phyloP scores from a whole-genome alignment of 768 basidiomycete genomes.

The Leccinum incarnatum region DNA sequence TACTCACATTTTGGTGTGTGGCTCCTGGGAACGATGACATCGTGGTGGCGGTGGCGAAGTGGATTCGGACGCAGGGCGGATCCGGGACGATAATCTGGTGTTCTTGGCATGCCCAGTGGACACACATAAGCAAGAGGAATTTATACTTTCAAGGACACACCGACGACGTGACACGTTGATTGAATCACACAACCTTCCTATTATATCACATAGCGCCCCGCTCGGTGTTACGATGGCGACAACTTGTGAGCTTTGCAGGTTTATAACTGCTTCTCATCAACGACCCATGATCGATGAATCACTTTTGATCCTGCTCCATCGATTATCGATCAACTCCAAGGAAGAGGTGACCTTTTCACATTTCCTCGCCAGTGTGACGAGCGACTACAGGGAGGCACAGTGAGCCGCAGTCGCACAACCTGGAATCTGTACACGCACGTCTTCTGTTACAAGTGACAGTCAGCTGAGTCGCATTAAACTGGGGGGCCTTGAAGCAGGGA shows the following conservation, averaged over 20 bases:
- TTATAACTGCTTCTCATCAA: background rate
- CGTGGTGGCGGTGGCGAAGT: too few relatives aligned
- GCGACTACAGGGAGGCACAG: background rate
- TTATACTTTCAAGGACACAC: background rate
- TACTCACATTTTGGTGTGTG: too few relatives aligned
- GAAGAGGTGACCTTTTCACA: background rate
- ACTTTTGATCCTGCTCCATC: too few relatives aligned
- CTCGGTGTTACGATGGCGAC: background rate
- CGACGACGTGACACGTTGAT: background rate
- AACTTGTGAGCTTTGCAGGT: background rate
- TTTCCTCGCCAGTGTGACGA: too few relatives aligned
- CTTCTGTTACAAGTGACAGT: background rate
- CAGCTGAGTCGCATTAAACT: too few relatives aligned
- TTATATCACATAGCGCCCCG: background rate
- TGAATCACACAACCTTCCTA: slow-evolving; percentile 3
- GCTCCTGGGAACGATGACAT: too few relatives aligned
- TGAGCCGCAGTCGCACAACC: background rate
- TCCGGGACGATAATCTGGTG: too few relatives aligned
- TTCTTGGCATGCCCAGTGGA: too few relatives aligned
- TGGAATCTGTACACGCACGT: background rate
- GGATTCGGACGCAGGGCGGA: too few relatives aligned
- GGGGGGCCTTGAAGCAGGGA: too few relatives aligned
- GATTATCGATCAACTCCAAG: too few relatives aligned
- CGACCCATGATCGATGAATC: background rate
- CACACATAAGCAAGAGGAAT: too few relatives aligned